Base-by-base conservation (phyloP, 371 early-diverging fungal genomes). In the Lichtheimia ramosa region DNA sequence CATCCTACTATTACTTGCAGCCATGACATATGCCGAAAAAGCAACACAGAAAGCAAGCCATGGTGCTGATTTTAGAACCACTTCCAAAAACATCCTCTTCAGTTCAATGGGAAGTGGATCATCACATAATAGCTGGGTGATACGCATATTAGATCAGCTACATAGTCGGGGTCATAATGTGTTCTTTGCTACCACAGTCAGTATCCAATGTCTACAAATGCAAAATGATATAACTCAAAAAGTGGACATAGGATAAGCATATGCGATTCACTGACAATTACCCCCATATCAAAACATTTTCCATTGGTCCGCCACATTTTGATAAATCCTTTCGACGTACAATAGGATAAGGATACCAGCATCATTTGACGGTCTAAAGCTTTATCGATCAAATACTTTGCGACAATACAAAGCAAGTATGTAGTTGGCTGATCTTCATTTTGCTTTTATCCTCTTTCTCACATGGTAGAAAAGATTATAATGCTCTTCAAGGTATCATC, bases 241-340 rank as follows among this genome's bases (percentile, higher is more conserved):
- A 10, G 6, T 10, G 16, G 23, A 18, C 12, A 23, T 49, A 73
- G 67, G 73, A 58, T 34, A 63, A 62, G 27, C 61, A 68, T 28
- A 7, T 48, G 3, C 42, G 24, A 8, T 65, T 65, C 59, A 57
- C 55, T 24, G 56, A 65, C 15, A 20, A 48, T 8, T 67, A 60
- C 39, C 62, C 66, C 6, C 53, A 54, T 46, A 54, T 68, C 14
- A 49, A 58, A 2, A 51, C 61, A 0, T 34, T 53, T 0, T 43
- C 54, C n/a, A 18, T 69, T 3, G 73, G 69, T 4, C 53, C 58
- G 5, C 15, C 43, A 4, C 23, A 14, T 13, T 14, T 20, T 5
- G 21, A 41, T 1, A 41, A 39, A 43, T 13, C 34, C n/a, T 13
- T 7, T 24, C 27, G 16, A 12, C 49, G 27, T 21, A 14, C 21